A percentile compares a stretch with the other conserved stretches of the same genome.
phyloP scores from a whole-genome alignment of 495 filamentous ascomycete species.

The Penicillium samsonianum region DNA sequence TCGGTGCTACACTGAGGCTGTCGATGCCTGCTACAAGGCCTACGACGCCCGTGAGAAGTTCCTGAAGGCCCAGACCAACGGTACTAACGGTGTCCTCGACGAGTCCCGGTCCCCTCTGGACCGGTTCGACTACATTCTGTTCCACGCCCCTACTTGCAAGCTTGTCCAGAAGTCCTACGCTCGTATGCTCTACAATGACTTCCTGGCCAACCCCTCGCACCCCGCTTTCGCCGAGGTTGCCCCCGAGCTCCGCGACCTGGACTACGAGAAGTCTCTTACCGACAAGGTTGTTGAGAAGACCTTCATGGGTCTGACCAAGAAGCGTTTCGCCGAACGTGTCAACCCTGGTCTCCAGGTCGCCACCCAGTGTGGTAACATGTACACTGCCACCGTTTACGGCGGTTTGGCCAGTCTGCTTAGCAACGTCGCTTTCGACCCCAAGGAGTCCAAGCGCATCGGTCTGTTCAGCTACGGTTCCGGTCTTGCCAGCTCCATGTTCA shows the following conservation, averaged over 20 bases:
- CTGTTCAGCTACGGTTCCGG: slow-evolving; percentile 97
- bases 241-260: slow-evolving; percentile 78
- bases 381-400: slow-evolving; percentile 91
- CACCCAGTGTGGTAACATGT: slow-evolving; percentile 99
- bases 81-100: slow-evolving; percentile 57
- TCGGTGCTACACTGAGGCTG: slow-evolving; percentile 92
- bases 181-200: slow-evolving; percentile 96
- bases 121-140: slow-evolving; percentile 93
- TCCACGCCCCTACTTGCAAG: slow-evolving; percentile 98
- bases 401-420: slow-evolving; percentile 76
- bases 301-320: slow-evolving; percentile 94
- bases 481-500: slow-evolving; percentile 87
- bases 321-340: slow-evolving; percentile 88
- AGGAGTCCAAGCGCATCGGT: slow-evolving; percentile 83
- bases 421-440: slow-evolving; percentile 66
- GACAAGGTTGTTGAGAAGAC: slow-evolving; percentile 97
- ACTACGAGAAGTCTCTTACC: slow-evolving; percentile 80
- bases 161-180: slow-evolving; percentile 93
- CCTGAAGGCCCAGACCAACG: slow-evolving; percentile 65
- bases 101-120: slow-evolving; percentile 70
- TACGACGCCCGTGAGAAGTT: slow-evolving; percentile 82
- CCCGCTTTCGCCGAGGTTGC: slow-evolving; percentile 83
- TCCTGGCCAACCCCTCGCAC: slow-evolving; percentile 72
- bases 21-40: slow-evolving; percentile 93
- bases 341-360: slow-evolving; percentile 81